Percentiles rank a stretch among this genome's conserved stretches.
Evolutionary conservation across 495 filamentous ascomycete species (phyloP).

Genomic region (Penicillium maclennaniae): DNA sequence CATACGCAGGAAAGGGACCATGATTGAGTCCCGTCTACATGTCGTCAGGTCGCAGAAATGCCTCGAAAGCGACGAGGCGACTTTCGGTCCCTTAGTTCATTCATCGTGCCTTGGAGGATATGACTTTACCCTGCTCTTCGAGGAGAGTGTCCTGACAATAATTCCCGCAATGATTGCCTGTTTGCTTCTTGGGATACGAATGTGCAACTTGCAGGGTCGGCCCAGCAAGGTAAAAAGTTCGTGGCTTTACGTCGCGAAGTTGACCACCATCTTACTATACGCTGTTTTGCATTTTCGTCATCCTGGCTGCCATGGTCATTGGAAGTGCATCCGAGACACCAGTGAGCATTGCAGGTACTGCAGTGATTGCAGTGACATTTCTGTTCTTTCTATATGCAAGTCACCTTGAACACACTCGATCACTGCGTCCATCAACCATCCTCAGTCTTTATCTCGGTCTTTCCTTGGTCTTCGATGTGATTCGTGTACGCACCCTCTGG

Average conservation of each 20-base stretch:
- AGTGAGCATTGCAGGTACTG: background rate
- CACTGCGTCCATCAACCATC: background rate
- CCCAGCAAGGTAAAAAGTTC: too few species aligned
- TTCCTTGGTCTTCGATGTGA: background rate
- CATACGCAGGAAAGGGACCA: too few species aligned
- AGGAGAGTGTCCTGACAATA: constrained; percentile 1
- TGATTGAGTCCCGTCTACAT: too few species aligned
- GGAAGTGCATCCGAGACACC: too few species aligned
- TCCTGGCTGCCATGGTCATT: too few species aligned
- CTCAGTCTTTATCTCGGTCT: background rate
- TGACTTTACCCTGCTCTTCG: constrained; percentile 1
- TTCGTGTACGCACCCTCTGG: background rate
- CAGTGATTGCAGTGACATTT: background rate
- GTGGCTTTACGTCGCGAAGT: too few species aligned
- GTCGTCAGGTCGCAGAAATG: too few species aligned
- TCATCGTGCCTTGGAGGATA: background rate
- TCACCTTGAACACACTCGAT: background rate
- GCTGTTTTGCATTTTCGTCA: too few species aligned
- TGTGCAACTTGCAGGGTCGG: background rate
- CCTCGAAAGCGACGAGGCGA: background rate
- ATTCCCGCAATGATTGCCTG: background rate
- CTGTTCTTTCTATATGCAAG: background rate
- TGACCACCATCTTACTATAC: too few species aligned
- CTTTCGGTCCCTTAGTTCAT: constrained; percentile 1
- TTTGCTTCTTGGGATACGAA: background rate